Percentiles rank a stretch among this genome's conserved stretches.
phyloP scores from a whole-genome alignment of 2,329 filamentous ascomycete species.

The Septoria petroselini region DNA sequence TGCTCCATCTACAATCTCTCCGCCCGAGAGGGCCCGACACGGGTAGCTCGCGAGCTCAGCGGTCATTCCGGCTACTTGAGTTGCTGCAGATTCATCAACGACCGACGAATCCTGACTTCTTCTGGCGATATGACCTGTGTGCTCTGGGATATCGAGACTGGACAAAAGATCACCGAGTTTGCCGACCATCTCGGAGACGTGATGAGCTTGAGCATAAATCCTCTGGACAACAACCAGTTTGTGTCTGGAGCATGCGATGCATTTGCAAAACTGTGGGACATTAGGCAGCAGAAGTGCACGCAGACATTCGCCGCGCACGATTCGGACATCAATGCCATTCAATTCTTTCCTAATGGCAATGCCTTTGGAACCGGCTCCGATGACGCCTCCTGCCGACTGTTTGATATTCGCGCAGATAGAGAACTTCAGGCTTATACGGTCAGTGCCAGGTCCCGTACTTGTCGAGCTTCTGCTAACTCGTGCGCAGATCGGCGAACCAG shows the following conservation, averaged over 20 bases:
- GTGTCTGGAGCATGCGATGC: constrained; percentile 99
- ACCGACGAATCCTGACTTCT: constrained; percentile 94
- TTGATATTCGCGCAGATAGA: constrained; percentile 94
- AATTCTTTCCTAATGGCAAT: constrained; percentile 98
- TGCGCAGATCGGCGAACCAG: constrained; percentile 83
- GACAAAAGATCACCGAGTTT: constrained; percentile 95
- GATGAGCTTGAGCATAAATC: constrained; percentile 99
- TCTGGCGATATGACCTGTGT: constrained; percentile 99
- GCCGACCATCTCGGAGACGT: constrained; percentile 97
- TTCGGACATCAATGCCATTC: constrained; percentile 98
- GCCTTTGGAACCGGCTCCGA: constrained; percentile 98
- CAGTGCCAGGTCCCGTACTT: not conserved
- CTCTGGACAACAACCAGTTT: constrained; percentile 98
- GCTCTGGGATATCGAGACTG: constrained; percentile 99
- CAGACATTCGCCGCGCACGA: constrained; percentile 98
- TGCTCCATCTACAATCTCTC: constrained; percentile 99
- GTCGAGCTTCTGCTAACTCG: not conserved
- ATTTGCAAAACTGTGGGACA: constrained; percentile 98
- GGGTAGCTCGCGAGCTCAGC: constrained; percentile 90
- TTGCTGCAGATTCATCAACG: constrained; percentile 98
- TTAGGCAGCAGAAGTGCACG: constrained; percentile 94
- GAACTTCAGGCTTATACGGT: constrained; percentile 68
- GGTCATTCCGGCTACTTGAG: constrained; percentile 96
- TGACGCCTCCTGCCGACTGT: constrained; percentile 93
- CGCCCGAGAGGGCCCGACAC: constrained; percentile 91